Evolutionary conservation across 1,284 basidiomycete species (phyloP), one percentile per base, ranked within the genome.

Genomic region (Mycena sp.): DNA sequence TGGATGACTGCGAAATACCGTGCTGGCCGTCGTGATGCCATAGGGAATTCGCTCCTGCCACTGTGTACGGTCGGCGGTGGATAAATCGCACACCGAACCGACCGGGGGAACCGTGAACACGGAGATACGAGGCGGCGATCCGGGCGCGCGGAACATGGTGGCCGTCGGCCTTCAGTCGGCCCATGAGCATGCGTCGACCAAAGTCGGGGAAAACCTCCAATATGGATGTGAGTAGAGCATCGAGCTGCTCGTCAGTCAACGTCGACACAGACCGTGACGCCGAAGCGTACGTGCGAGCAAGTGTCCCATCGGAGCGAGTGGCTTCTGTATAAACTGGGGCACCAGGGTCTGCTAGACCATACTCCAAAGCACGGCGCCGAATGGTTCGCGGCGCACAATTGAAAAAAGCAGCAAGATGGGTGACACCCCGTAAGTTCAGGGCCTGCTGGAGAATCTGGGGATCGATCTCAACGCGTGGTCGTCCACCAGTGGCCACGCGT

Each of bases 41-140:
- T 1, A 75, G 56, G 6, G 74, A 73, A 48, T 75, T 75, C 6
- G 81, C 63, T 1, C 81, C 80, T 5, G 79, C 71, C 9, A 82
- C 81, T 1, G 64, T 63, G 70, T 82, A 82, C 2, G 56, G 62
- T 16, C 69, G 57, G 8, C 76, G 63, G 10, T 67, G 64, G 39
- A 80, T 73, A 10, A 46, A 50, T 8, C n/a, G 50, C 22, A 25
- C 22, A 25, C 50, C 50, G 22, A 52, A 52, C 8, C 50, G 20
- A 25, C 62, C 59, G 9, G 74, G 76, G 2, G 70, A 3, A 7
- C 77, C 77, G 50, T 74, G 57, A 2, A 78, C 70, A 3, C 72
- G 69, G 5, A 70, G 25, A 52, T 78, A 81, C 41, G 67, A 75
- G 10, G 16, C 68, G 13, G 41, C 44, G 11, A 79, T 68, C 4